Conservation (phyloP, 768 basidiomycete species). For the Lentinula guzmanii region DNA sequence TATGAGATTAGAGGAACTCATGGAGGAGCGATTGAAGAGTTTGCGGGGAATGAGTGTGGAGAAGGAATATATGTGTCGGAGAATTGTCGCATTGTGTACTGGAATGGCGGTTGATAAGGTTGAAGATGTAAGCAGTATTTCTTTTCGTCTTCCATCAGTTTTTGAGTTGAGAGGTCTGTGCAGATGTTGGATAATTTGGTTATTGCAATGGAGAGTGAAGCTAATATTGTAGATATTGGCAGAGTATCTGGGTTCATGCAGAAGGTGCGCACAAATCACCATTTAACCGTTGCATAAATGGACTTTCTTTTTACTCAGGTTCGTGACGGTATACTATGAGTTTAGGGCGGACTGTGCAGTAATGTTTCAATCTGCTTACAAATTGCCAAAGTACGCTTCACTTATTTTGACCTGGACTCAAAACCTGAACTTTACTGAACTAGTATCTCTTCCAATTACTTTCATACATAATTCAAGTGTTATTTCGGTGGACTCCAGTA, state of each 20-base stretch:
- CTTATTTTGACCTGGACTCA: too few relatives aligned
- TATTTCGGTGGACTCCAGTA: too few relatives aligned
- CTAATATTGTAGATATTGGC: conserved; percentile 74
- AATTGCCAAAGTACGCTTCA: background rate
- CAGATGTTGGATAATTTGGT: conserved; percentile 84
- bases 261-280: conserved; percentile 44
- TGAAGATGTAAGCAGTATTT: conserved; percentile 63
- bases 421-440: too few relatives aligned
- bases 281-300: background rate
- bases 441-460: too few relatives aligned
- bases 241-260: conserved; percentile 90
- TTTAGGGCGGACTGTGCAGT: too few relatives aligned
- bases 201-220: conserved; percentile 83
- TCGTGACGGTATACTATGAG: background rate
- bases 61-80: conserved; percentile 89
- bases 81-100: conserved; percentile 84
- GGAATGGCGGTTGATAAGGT: conserved; percentile 84
- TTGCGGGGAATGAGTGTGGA: conserved; percentile 79
- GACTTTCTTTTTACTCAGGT: background rate
- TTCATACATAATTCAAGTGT: too few relatives aligned
- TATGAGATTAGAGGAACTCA: conserved; percentile 65
- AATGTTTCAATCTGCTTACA: too few relatives aligned
- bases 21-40: conserved; percentile 60
- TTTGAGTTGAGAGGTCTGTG: conserved; percentile 8
- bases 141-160: background rate